phyloP scores from a whole-genome alignment of 495 filamentous ascomycete species.

The Xylaria sp. region DNA sequence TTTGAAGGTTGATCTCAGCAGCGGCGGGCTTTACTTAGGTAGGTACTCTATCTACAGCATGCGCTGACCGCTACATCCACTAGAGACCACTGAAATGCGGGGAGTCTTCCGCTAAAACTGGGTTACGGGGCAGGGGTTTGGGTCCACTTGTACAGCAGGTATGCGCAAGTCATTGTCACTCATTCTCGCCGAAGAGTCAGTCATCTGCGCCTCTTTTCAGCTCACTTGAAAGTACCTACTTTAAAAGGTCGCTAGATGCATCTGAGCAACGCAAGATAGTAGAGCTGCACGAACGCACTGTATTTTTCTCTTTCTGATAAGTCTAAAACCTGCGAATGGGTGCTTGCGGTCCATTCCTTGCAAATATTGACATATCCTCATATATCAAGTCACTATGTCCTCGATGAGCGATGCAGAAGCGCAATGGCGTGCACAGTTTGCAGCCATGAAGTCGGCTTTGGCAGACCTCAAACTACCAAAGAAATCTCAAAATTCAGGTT shows the following conservation, averaged over 20 bases:
- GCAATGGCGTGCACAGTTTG: constrained; percentile 54
- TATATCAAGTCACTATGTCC: constrained; percentile 33
- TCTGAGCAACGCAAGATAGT: background rate
- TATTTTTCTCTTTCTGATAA: background rate
- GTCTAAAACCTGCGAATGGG: background rate
- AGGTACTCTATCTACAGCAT: too few species aligned
- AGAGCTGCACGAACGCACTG: background rate
- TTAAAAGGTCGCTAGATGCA: background rate
- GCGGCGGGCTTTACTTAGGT: too few species aligned
- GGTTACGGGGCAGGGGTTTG: background rate
- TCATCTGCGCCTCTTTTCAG: background rate
- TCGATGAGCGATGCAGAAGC: constrained; percentile 43
- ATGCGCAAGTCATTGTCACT: background rate
- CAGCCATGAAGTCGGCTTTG: constrained; percentile 56
- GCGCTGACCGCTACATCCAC: constrained; percentile 18
- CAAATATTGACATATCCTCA: background rate
- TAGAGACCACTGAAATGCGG: constrained; percentile 1
- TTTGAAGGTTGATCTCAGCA: background rate
- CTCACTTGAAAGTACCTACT: constrained; percentile 2
- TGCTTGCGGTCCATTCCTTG: background rate
- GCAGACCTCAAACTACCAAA: constrained; percentile 44
- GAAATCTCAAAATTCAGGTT: constrained; percentile 21
- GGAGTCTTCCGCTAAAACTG: constrained; percentile 1
- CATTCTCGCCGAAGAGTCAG: constrained; percentile 32
- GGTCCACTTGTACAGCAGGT: background rate